Base-by-base conservation (phyloP, 495 filamentous ascomycete species). In the Jackrogersella multiformis region DNA sequence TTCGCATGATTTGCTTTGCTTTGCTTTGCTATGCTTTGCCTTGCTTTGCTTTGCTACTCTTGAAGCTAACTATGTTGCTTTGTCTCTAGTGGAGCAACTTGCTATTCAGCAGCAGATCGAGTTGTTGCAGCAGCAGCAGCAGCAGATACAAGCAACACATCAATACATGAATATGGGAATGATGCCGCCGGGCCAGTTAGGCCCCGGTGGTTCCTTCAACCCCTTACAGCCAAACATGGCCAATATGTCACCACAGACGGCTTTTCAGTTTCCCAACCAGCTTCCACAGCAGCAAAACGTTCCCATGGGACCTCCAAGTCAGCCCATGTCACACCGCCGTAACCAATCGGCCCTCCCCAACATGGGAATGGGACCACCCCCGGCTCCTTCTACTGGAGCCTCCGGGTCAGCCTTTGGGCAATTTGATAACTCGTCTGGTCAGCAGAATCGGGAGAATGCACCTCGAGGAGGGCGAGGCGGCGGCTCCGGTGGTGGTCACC, bases 51-150 rank as follows among this genome's bases (percentile, higher is more conserved):
- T n/a, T n/a, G 18, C n/a, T 24, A n/a, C 59, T 38, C 46, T 34
- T 52, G 34, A 61, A 61, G 72, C 80, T 81, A 66, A 80, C 69
- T 15, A 28, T 44, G 9, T 16, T 13, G 58, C 62, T 66, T 61
- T 66, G 44, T 63, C 38, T 66, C 55, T 68, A 95, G 92, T 97
- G 92, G 95, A 98, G 85, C 96, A 98, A 89, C 86, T 98, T 70
- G 93, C 95, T 74, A 91, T 99, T 78, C 94, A 97, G 78, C 95
- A 98, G 83, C 95, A 99, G 79, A 97, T 98, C 74, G 94, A 99
- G 80, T 84, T 94, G 79, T 86, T 99, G 69, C 95, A 99, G 80
- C 93, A 96, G 76, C 96, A 98, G 75, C 95, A 99, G 74, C 96
- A 98, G 79, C 96, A 98, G 75, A 96, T 98, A 77, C 90, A 94